These are phyloP conservation scores for Chenopodium quinoa DNA, from an alignment of 148 eudicot genomes.

Conservation along the genomic window DNA sequence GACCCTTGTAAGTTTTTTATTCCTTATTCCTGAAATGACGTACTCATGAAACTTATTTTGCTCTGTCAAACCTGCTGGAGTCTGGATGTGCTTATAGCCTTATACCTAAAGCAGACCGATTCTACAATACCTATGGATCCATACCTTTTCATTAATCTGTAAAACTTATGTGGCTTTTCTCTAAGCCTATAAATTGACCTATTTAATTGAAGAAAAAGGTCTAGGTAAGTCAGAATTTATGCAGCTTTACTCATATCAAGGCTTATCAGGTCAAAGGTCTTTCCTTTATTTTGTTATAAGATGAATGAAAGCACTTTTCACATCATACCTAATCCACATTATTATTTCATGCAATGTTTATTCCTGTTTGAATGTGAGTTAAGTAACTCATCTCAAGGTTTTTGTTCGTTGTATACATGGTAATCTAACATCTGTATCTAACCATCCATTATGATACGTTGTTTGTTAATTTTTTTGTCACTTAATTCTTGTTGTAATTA, in stretches of 20 bases:
- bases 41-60: not conserved
- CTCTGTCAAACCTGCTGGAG: not conserved
- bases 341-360: not conserved
- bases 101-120: not conserved
- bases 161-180: not conserved
- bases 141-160: not conserved
- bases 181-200: not conserved
- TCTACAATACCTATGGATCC: not conserved
- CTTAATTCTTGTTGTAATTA: not conserved
- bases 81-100: not conserved
- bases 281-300: not conserved
- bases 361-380: not conserved
- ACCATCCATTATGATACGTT: not conserved
- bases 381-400: not conserved
- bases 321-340: not conserved
- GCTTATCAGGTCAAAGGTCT: not conserved
- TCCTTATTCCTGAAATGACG: slow-evolving; percentile 10
- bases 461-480: not conserved
- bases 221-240: not conserved
- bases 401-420: not conserved
- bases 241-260: not conserved
- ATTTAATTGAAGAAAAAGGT: not conserved
- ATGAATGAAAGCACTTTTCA: not conserved
- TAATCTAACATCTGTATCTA: not conserved
- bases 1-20: slow-evolving; percentile 77